Conservation (phyloP, 2,329 filamentous ascomycete species). For the Aspergillus thermomutatus region DNA sequence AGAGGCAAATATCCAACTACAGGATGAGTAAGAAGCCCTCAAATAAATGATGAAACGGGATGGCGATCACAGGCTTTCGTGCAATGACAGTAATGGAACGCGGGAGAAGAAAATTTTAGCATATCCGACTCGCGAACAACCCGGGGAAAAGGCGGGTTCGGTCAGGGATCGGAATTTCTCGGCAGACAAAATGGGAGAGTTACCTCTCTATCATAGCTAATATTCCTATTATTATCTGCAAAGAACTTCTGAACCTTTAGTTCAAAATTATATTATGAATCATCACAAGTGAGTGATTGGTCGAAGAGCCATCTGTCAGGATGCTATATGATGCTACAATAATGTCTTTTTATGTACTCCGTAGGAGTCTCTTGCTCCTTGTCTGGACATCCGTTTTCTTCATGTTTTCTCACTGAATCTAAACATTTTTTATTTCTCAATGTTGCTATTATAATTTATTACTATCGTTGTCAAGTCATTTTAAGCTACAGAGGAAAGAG, state of each 20-base stretch:
- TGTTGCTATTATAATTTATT: not conserved
- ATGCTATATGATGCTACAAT: not conserved
- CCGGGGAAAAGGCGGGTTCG: constrained; percentile 6
- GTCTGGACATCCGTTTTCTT: not conserved
- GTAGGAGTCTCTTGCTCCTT: not conserved
- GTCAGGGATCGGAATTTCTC: constrained; percentile 24
- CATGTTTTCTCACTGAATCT: not conserved
- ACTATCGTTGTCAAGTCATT: no score
- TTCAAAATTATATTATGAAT: not conserved
- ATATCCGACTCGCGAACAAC: not conserved
- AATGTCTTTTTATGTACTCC: not conserved
- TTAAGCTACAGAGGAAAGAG: not conserved
- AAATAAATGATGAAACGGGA: constrained; percentile 7
- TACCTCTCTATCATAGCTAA: no score
- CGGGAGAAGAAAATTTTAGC: constrained; percentile 14
- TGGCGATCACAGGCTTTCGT: constrained; percentile 10
- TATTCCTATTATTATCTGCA: not conserved
- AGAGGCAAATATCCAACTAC: constrained; percentile 6
- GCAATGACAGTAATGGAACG: constrained; percentile 10
- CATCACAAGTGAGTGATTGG: not conserved
- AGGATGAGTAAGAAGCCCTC: constrained; percentile 5
- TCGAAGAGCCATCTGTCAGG: no score
- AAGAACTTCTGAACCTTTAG: not conserved
- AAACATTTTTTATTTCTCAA: not conserved
- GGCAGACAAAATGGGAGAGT: constrained; percentile 6